phyloP scores from a whole-genome alignment of 148 eudicot species.

The Rhododendron henanense region DNA sequence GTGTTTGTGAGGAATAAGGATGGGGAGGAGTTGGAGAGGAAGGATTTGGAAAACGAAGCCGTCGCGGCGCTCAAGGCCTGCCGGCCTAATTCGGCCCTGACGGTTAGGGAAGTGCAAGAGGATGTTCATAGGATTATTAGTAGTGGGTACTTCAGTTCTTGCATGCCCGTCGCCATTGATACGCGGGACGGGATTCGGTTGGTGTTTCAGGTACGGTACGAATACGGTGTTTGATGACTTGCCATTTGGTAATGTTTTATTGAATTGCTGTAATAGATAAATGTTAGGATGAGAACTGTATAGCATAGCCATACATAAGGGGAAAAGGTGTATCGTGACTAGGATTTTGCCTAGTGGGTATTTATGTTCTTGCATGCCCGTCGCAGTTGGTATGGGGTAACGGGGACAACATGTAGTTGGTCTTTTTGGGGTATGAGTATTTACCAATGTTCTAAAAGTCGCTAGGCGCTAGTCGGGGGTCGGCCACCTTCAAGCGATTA shows the following conservation, averaged over 20 bases:
- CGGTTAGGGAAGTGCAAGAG: conserved; percentile 86
- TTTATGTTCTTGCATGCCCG: conserved; percentile 84
- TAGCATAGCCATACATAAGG: neutral
- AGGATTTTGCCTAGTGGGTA: conserved; percentile 77
- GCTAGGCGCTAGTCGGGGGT: too few relatives aligned
- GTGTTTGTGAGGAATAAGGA: conserved; percentile 83
- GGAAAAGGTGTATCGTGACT: neutral
- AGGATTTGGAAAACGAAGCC: conserved; percentile 82
- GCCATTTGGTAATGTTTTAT: too few relatives aligned
- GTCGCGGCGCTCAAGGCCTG: conserved; percentile 71
- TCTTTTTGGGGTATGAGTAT: conserved; percentile 64
- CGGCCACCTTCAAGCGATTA: too few relatives aligned
- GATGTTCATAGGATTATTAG: conserved; percentile 90
- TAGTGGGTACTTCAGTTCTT: conserved; percentile 81
- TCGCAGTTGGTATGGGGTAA: conserved; percentile 65
- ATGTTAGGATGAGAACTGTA: neutral
- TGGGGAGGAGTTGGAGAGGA: conserved; percentile 83
- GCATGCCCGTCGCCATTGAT: conserved; percentile 93
- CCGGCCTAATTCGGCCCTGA: conserved; percentile 77
- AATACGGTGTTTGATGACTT: neutral
- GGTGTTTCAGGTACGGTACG: conserved; percentile 87
- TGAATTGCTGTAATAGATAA: neutral
- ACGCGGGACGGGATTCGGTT: conserved; percentile 92
- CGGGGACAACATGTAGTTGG: conserved; percentile 77
- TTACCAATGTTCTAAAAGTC: too few relatives aligned